These are phyloP conservation scores for Mortierella polycephala DNA, from an alignment of 371 early-diverging fungal genomes.

Conservation along the genomic window DNA sequence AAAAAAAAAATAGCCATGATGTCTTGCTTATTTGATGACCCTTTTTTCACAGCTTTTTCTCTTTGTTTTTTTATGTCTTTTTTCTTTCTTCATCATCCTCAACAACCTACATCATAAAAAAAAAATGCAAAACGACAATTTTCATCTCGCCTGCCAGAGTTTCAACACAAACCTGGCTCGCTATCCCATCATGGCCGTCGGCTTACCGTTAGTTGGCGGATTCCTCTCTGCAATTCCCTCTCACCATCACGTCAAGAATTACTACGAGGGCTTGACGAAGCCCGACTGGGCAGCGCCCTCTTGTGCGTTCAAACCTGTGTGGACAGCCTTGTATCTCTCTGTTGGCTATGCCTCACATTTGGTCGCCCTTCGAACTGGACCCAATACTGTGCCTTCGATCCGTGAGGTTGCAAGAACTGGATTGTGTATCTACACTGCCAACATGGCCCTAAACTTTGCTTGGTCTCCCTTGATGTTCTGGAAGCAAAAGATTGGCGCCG, in stretches of 20 bases:
- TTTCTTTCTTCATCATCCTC: too few species aligned
- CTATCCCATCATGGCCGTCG: slow-evolving; percentile 43
- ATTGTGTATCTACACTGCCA: slow-evolving; percentile 31
- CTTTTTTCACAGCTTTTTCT: too few species aligned
- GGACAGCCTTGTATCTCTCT: slow-evolving; percentile 32
- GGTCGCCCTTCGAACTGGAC: slow-evolving; percentile 23
- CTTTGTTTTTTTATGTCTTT: too few species aligned
- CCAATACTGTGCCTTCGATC: slow-evolving; percentile 12
- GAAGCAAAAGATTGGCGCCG: slow-evolving; percentile 38
- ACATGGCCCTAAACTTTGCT: slow-evolving; percentile 42
- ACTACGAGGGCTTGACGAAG: slow-evolving; percentile 22
- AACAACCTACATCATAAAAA: slow-evolving; percentile 31
- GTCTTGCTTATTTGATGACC: too few species aligned
- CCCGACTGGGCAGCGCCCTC: slow-evolving; percentile 32
- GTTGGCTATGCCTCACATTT: slow-evolving; percentile 45
- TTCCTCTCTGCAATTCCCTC: slow-evolving; percentile 38
- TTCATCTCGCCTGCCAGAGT: too few species aligned
- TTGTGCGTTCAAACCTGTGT: slow-evolving; percentile 26
- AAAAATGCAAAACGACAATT: slow-evolving; percentile 15
- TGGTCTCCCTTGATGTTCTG: slow-evolving; percentile 48
- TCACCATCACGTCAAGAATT: slow-evolving; percentile 6
- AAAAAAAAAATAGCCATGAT: too few species aligned
- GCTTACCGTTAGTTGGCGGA: slow-evolving; percentile 40
- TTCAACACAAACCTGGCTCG: slow-evolving; percentile 43
- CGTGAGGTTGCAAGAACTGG: slow-evolving; percentile 30